A percentile compares a stretch with the other conserved stretches of the same genome.
These are phyloP conservation scores for Erodium maritimum DNA, from an alignment of 345 rosid species.

Conservation along the genomic window DNA sequence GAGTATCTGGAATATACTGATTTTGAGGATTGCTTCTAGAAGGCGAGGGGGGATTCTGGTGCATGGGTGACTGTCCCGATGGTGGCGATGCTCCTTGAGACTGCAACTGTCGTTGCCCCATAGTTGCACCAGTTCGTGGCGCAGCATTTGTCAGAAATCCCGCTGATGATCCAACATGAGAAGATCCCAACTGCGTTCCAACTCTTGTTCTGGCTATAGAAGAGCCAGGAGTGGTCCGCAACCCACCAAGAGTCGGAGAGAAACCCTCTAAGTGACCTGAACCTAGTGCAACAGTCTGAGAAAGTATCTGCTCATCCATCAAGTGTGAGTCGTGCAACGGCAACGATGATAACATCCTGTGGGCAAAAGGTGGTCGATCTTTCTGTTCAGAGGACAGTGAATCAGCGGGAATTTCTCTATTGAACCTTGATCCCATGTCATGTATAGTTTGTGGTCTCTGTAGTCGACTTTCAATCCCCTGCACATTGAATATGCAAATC, in stretches of 20 bases:
- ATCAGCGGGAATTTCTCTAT: constrained; percentile 30
- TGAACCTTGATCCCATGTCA: constrained; percentile 32
- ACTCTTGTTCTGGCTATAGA: constrained; percentile 29
- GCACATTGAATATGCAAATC: constrained; percentile 15
- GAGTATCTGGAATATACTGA: constrained; percentile 20
- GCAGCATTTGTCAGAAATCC: constrained; percentile 29
- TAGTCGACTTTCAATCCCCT: constrained; percentile 51
- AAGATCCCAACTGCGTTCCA: constrained; percentile 27
- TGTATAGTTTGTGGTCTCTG: constrained; percentile 28
- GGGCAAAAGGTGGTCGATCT: constrained; percentile 29
- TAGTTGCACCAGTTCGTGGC: constrained; percentile 31
- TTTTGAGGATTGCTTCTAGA: constrained; percentile 19
- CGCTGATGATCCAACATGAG: constrained; percentile 27
- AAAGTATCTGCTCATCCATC: constrained; percentile 22
- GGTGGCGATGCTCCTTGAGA: constrained; percentile 28
- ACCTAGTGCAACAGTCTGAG: constrained; percentile 15
- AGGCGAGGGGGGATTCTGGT: constrained; percentile 29
- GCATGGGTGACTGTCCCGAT: constrained; percentile 36
- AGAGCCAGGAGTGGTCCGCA: constrained; percentile 26
- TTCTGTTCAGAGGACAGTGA: constrained; percentile 43
- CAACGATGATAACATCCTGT: constrained; percentile 30
- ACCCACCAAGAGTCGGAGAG: constrained; percentile 29
- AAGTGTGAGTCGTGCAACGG: constrained; percentile 20
- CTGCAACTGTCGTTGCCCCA: constrained; percentile 33
- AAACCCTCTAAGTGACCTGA: constrained; percentile 35